These are phyloP conservation scores for Chrysopogon serrulatus DNA, from an alignment of 176 grass and related monocot genomes.

Conservation along the genomic window DNA sequence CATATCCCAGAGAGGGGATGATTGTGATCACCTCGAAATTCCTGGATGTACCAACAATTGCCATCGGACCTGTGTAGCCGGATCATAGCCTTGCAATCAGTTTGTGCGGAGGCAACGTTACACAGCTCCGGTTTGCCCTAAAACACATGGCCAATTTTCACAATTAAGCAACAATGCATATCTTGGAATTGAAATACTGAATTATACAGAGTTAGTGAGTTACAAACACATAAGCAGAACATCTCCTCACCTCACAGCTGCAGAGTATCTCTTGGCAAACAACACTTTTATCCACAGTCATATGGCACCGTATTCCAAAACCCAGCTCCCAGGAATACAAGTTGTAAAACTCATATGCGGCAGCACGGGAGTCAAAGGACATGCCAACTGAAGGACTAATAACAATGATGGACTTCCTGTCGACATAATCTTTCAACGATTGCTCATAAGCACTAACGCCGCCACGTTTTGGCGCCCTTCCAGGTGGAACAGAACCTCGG, in stretches of 20 bases:
- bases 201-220: no score
- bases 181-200: neutral
- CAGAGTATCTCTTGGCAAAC: neutral
- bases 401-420: neutral
- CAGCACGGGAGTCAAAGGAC: neutral
- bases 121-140: neutral
- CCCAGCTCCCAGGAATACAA: constrained; percentile 6
- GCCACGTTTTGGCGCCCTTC: neutral
- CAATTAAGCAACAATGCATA: neutral
- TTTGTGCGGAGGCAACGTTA: neutral
- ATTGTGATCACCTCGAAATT: neutral
- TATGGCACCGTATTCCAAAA: constrained; percentile 1
- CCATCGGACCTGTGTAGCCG: neutral
- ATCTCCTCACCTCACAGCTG: neutral
- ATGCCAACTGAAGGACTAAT: neutral
- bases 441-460: neutral
- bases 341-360: neutral
- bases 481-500: neutral
- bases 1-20: neutral
- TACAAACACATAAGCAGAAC: neutral
- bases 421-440: neutral
- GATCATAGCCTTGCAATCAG: constrained; percentile 10
- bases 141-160: neutral
- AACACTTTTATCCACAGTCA: neutral
- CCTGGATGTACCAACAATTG: neutral